Evolutionary conservation across 495 filamentous ascomycete genomes (phyloP).

Genomic region (Patellaria atrata): DNA sequence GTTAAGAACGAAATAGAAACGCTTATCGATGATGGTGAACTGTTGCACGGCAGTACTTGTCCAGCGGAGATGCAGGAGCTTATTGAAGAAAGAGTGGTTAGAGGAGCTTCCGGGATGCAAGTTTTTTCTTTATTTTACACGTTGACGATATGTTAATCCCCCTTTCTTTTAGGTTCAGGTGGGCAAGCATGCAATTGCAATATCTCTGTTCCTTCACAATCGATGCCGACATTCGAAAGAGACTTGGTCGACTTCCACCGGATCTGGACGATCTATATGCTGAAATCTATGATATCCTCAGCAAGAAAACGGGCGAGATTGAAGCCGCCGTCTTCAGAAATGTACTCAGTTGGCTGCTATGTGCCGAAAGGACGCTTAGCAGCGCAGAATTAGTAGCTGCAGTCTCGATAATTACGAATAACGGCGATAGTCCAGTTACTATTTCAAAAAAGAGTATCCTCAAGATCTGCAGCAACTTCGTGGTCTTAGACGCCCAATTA

Average conservation of each 20-base stretch:
- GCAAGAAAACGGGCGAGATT: slow-evolving; percentile 5
- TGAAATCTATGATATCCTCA: slow-evolving; percentile 16
- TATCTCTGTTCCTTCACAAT: slow-evolving; percentile 18
- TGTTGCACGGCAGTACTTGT: slow-evolving; percentile 2
- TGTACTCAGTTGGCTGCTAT: slow-evolving; percentile 17
- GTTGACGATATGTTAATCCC: slow-evolving; percentile 2
- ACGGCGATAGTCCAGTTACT: slow-evolving; percentile 8
- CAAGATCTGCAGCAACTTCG: slow-evolving; percentile 23
- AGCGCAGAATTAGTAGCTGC: slow-evolving; percentile 2
- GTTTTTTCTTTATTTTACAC: slow-evolving; percentile 2
- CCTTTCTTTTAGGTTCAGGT: slow-evolving; percentile 23
- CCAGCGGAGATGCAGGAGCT: slow-evolving; percentile 12
- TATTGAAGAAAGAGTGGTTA: slow-evolving; percentile 18
- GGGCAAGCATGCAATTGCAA: slow-evolving; percentile 26
- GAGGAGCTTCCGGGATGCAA: slow-evolving; percentile 27
- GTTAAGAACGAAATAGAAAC: slow-evolving; percentile 14
- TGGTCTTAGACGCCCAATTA: slow-evolving; percentile 19
- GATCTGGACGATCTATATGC: slow-evolving; percentile 19
- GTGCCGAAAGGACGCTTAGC: slow-evolving; percentile 13
- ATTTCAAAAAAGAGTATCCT: slow-evolving; percentile 13
- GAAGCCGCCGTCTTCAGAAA: slow-evolving; percentile 9
- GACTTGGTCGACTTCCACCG: slow-evolving; percentile 20
- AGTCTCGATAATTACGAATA: slow-evolving; percentile 7
- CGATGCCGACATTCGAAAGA: slow-evolving; percentile 11
- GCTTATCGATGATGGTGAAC: slow-evolving; percentile 10